Base-by-base conservation (phyloP, 371 early-diverging fungal species). In the Chytridiales sp. region DNA sequence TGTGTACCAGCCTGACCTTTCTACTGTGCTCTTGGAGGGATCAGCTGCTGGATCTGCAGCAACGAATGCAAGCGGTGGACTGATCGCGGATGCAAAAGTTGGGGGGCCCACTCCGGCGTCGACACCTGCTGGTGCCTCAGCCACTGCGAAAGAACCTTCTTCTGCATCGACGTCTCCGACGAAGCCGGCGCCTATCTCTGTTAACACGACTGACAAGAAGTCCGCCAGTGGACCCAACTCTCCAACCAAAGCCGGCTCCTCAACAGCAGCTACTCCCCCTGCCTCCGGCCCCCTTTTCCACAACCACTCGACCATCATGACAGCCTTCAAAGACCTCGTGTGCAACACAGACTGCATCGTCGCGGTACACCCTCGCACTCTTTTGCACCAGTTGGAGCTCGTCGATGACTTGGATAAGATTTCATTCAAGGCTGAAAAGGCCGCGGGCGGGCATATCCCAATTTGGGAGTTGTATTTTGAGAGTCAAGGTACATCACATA, bases 381-480 rank as follows among this genome's bases (percentile, higher is more conserved):
- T 70, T 19, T 56, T 59, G 38, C 61, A 67, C 19, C 71, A 70
- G 61, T 38, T 70, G 26, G 67, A 59, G 47, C 49, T 70, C 21
- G 64, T 70, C 26, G 71, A 70, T 52, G 67, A 67, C n/a, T 36
- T 57, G 15, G 71, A 70, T 48, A 55, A 31, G 35, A 46, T 70
- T 22, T 54, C 64, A 13, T 41, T 70, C 38, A 19, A 67, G 30
- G 55, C 50, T 15, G 71, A 70, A 17, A 63, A 60, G 51, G 59
- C 58, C 19, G 71, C 55, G n/a, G 44, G 38, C 13, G 71, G 67
- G 19, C n/a, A 38, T 39, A 58, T 67, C 5, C 43, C 52, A 8
- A 56, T 67, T 26, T 70, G 64, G 47, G 71, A 70, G 56, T 39
- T 70, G 47, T 70, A 70, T 46, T 64, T 63, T 50, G 71, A 70